Percentiles rank a stretch among this genome's conserved stretches.
phyloP scores from a whole-genome alignment of 1,139 yeast genomes.

The Blastobotrys apis region DNA sequence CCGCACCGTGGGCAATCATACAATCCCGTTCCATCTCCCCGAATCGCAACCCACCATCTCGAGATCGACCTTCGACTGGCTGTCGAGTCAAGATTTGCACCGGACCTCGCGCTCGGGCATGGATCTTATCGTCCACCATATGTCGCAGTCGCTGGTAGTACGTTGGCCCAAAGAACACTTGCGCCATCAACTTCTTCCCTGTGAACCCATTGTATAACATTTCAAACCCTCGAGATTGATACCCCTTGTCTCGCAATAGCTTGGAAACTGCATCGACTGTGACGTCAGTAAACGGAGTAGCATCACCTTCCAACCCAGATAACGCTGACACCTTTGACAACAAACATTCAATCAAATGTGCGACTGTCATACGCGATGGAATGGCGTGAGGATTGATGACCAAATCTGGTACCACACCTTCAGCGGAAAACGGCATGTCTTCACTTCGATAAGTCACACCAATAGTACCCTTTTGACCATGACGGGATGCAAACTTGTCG shows the following conservation, averaged over 20 bases:
- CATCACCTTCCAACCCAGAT: constrained; percentile 97
- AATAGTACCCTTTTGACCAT: constrained; percentile 99
- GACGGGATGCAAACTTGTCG: constrained; percentile 98
- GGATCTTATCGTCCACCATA: constrained; percentile 99
- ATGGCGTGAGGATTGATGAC: constrained; percentile 98
- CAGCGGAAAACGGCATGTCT: constrained; percentile 97
- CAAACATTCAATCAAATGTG: constrained; percentile 97
- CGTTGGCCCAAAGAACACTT: constrained; percentile 97
- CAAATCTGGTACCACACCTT: constrained; percentile 95
- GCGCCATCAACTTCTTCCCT: constrained; percentile 96
- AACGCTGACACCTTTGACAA: constrained; percentile 91
- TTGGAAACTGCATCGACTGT: constrained; percentile 95
- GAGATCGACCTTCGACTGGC: constrained; percentile 98
- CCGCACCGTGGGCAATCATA: constrained; percentile 99
- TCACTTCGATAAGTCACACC: constrained; percentile 98
- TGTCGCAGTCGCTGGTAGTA: constrained; percentile 97
- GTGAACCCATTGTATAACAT: constrained; percentile 99
- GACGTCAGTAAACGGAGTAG: constrained; percentile 96
- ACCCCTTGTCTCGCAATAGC: constrained; percentile 89
- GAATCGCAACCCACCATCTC: constrained; percentile 99
- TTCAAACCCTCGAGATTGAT: constrained; percentile 97
- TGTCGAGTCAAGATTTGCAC: constrained; percentile 97
- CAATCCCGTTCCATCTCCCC: constrained; percentile 99
- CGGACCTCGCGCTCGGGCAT: constrained; percentile 99
- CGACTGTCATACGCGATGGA: constrained; percentile 99